phyloP scores from a whole-genome alignment of 140 eudicot genomes.

The Oenanthe javanica region DNA sequence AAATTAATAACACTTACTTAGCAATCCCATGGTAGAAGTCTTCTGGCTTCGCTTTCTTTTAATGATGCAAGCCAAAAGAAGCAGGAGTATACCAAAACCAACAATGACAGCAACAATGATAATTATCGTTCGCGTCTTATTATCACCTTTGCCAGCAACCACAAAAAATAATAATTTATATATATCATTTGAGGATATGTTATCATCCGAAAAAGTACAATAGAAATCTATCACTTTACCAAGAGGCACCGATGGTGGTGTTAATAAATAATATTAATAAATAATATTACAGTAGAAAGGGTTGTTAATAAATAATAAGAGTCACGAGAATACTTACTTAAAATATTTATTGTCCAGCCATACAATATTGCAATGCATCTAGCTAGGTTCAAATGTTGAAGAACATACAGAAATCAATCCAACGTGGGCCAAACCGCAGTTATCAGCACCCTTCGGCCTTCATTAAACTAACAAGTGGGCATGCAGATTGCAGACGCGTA shows the following conservation, averaged over 20 bases:
- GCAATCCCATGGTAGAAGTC: background rate
- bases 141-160: conserved; percentile 14
- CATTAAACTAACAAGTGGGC: background rate
- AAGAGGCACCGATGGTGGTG: too few species aligned
- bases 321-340: too few species aligned
- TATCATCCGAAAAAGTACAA: too few species aligned
- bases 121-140: background rate
- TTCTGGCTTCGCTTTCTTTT: conserved; percentile 5
- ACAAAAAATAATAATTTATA: too few species aligned
- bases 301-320: too few species aligned
- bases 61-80: background rate
- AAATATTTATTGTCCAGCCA: too few species aligned
- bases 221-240: too few species aligned
- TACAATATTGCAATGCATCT: too few species aligned
- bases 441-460: background rate
- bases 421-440: background rate
- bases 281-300: too few species aligned
- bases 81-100: background rate
- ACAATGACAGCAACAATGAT: conserved; percentile 17
- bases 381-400: too few species aligned
- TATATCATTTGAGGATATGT: too few species aligned
- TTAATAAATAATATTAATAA: too few species aligned
- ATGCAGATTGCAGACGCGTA: background rate
- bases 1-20: conserved; percentile 23
- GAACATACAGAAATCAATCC: background rate